These are phyloP conservation scores for Penicillium angulare DNA, from an alignment of 495 filamentous ascomycete genomes.

Conservation along the genomic window DNA sequence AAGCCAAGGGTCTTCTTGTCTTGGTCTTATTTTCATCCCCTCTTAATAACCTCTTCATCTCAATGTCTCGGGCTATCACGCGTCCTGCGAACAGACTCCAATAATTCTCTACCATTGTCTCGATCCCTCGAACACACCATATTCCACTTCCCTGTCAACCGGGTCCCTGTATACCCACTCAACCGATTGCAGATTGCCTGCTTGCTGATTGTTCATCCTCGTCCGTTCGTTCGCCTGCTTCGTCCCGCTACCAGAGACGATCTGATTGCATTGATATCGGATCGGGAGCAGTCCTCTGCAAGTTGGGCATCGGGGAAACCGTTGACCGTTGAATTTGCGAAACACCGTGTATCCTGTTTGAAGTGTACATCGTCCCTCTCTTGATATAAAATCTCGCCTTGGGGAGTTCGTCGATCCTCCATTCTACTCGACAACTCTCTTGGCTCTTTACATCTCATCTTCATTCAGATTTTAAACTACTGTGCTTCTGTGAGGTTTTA, in stretches of 20 bases:
- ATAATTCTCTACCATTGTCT: not conserved
- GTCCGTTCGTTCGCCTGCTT: slow-evolving; percentile 23
- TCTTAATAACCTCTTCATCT: not conserved
- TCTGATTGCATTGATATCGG: slow-evolving; percentile 19
- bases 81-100: slow-evolving; percentile 8
- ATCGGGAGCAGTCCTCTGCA: slow-evolving; percentile 6
- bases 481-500: too few species aligned
- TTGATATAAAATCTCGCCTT: slow-evolving; percentile 11
- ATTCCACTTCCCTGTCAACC: not conserved
- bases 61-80: slow-evolving; percentile 6
- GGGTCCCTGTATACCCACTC: slow-evolving; percentile 4
- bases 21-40: too few species aligned
- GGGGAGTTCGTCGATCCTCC: not conserved
- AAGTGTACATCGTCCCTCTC: not conserved
- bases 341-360: slow-evolving; percentile 2
- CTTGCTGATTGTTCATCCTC: slow-evolving; percentile 15
- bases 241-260: slow-evolving; percentile 13
- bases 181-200: slow-evolving; percentile 12
- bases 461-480: too few species aligned
- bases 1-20: too few species aligned
- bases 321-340: slow-evolving; percentile 7
- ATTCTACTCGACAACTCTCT: not conserved
- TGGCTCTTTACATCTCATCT: not conserved
- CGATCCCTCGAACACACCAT: not conserved
- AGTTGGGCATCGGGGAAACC: not conserved